These are phyloP conservation scores for Friedmanniomyces simplex DNA, from an alignment of 495 filamentous ascomycete genomes.

Conservation along the genomic window DNA sequence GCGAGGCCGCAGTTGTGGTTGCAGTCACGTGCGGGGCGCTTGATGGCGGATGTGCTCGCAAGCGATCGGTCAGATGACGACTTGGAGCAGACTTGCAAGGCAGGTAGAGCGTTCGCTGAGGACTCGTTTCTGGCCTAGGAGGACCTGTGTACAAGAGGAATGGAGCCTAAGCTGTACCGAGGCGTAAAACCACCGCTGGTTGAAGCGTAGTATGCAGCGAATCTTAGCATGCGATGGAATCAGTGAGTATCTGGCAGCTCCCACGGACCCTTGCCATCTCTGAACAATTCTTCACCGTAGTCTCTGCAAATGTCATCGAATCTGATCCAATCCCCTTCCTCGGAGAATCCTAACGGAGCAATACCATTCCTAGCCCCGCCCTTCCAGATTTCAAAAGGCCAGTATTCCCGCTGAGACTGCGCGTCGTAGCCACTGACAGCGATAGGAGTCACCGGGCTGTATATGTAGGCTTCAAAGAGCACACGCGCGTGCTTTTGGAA, in stretches of 20 bases:
- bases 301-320: not conserved
- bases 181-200: too few relatives aligned
- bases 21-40: too few relatives aligned
- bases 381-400: not conserved
- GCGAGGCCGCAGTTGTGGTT: too few relatives aligned
- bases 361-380: not conserved
- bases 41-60: too few relatives aligned
- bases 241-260: not conserved
- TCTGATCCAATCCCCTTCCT: not conserved
- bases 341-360: not conserved
- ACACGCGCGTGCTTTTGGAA: conserved; percentile 43
- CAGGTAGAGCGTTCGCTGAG: too few relatives aligned
- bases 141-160: too few relatives aligned
- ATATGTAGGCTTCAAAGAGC: conserved; percentile 34
- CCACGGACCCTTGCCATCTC: not conserved
- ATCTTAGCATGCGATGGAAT: too few relatives aligned
- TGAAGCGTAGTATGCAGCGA: too few relatives aligned
- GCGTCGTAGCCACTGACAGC: not conserved
- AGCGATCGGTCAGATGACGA: too few relatives aligned
- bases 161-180: too few relatives aligned
- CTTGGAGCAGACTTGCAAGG: too few relatives aligned
- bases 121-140: too few relatives aligned
- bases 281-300: not conserved
- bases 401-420: not conserved
- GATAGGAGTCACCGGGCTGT: not conserved